Conservation (phyloP, 768 basidiomycete species). For the Rhodotorula diobovata region DNA sequence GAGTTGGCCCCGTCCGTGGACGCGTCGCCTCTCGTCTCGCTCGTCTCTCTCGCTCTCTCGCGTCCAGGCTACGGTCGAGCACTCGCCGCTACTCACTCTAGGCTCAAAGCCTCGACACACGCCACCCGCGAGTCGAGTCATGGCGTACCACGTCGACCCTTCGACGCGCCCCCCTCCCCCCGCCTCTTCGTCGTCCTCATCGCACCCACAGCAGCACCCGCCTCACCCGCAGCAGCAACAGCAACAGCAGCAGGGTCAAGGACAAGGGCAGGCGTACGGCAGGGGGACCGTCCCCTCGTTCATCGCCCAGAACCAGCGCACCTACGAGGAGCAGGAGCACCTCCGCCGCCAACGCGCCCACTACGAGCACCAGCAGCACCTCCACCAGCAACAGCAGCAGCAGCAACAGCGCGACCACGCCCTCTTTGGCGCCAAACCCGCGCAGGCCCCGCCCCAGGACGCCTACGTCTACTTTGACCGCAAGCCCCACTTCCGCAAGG, state of each 20-base stretch:
- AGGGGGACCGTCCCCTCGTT: not conserved
- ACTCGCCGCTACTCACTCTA: no score
- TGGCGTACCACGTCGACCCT: not conserved
- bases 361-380: conserved; percentile 26
- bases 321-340: not conserved
- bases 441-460: conserved; percentile 26
- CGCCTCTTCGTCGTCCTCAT: not conserved
- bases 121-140: not conserved
- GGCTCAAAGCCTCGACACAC: no score
- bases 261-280: not conserved
- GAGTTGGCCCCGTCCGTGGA: no score
- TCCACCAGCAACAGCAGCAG: conserved; percentile 15
- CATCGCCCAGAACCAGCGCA: conserved; percentile 8
- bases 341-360: conserved; percentile 44
- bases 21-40: no score
- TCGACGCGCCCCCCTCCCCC: not conserved
- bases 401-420: conserved; percentile 28
- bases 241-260: not conserved
- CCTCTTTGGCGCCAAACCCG: conserved; percentile 12
- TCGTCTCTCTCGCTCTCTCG: no score
- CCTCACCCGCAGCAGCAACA: not conserved
- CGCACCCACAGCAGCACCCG: not conserved
- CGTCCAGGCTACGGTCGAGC: no score
- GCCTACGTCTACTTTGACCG: conserved; percentile 77
- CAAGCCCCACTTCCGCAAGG: conserved; percentile 69